Evolutionary conservation across 257 asterid species (phyloP), one percentile per base, ranked within the genome.

Genomic region (Gentiana dahurica): DNA sequence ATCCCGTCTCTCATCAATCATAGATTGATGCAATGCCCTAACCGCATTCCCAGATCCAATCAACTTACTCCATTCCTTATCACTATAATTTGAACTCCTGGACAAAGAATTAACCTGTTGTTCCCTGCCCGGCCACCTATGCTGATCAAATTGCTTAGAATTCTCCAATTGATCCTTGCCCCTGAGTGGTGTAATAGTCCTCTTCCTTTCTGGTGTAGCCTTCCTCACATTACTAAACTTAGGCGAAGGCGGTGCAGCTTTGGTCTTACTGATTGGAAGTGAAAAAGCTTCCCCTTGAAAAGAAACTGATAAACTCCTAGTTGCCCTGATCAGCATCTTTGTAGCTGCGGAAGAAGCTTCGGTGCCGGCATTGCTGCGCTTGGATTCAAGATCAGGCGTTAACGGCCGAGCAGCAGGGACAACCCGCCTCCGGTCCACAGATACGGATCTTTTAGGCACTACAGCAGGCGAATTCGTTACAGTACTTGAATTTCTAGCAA

Each of bases 211-310:
- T 0, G 95, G 93, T 4, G 94, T 91, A 36, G 71, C 79, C 68
- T 77, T 88, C 76, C 95, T 76, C 73, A 63, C 65, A 77, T 78
- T 79, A 62, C 71, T 79, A 76, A 73, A 63, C 81, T 67, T 87
- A 32, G 87, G 90, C 10, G 96, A 79, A 76, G 89, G 12, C 34
- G 89, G 89, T 54, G 89, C 71, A 24, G 68, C 83, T 75, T 86
- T 92, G 36, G 94, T 78, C 81, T 85, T 87, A 49, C 96, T 85
- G 57, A 85, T 67, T 12, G 97, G 98, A 57, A 88, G 70, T 0
- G 97, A 78, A 74, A 79, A 88, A 12, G 94, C 71, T 69, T 83
- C 98, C 50, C 98, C 98, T 65, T 85, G 98, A 62, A 88, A 92
- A 6, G 98, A 92, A 71, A 88, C 98, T 0, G 98, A 85, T 41